Evolutionary conservation across 768 basidiomycete genomes (phyloP), one percentile per base, ranked within the genome.

Genomic region (Hygrophorus russula): DNA sequence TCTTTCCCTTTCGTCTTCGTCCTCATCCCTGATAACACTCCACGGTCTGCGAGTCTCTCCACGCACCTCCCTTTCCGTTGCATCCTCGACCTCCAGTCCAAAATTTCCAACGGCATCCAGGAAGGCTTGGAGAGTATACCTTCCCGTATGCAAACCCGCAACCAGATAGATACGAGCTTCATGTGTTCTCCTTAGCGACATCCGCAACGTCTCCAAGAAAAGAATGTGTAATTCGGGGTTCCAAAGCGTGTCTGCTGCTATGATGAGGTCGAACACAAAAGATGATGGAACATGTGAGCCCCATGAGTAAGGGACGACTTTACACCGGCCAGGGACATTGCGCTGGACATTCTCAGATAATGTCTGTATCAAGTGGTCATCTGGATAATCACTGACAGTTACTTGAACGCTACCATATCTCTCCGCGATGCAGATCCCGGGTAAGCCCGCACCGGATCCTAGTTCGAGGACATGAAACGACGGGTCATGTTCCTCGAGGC

Each of bases 221-320:
- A 68, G 49, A 0, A 39, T 48, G 50, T 87, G 84, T 2, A 70
- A 49, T 17, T 76, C 74, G 3, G 79, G 58, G 53, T 86, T 82
- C 86, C 84, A 88, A 1, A 89, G 60, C 24, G 83, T 86, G 53
- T 88, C 86, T 10, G 84, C 79, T 0, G 83, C 82, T 17, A 86
- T 48, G 27, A 88, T 61, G 32, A 83, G 46, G 52, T 88, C 82
- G 55, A 82, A 82, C 5, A 61, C 47, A 11, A 64, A 42, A 2
- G 55, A 19, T 0, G 65, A 51, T 24, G 24, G 4, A 7, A 70
- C 53, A 50, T 78, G 73, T 5, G 71, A 59, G 1, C 81, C 83
- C 83, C 83, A 87, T 6, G 69, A 74, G 51, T 79, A 75, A 1
- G 83, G 68, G 11, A 75, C 60, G 18, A 64, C 76, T 20, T 59